These are phyloP conservation scores for Cupressus sempervirens DNA, from an alignment of 75 land plant genomes.

Conservation along the genomic window DNA sequence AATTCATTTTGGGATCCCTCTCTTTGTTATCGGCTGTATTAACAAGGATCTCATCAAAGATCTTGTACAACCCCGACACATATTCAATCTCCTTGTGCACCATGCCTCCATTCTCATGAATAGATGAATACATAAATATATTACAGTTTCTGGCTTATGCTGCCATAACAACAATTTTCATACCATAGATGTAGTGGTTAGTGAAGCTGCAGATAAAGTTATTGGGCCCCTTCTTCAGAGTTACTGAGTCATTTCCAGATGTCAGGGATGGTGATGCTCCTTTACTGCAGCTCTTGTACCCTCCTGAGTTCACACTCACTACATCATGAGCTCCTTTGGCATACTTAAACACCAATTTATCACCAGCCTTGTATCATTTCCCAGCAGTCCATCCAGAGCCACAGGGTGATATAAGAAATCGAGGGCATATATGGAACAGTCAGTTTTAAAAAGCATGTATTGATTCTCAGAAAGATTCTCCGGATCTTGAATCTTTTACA, in stretches of 20 bases:
- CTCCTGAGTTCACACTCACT: conserved; percentile 24
- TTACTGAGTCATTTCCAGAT: conserved; percentile 28
- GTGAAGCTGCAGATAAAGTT: conserved; percentile 35
- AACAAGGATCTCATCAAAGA: conserved; percentile 96
- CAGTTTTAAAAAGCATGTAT: no score
- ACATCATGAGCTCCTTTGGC: conserved; percentile 19
- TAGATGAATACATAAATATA: no score
- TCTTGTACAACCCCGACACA: conserved; percentile 98
- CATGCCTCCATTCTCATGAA: conserved; percentile 44
- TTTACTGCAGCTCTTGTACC: conserved; percentile 17
- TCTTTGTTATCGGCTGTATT: conserved; percentile 99
- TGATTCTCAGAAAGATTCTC: no score
- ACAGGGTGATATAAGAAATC: no score
- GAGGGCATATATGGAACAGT: no score
- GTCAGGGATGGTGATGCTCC: neutral
- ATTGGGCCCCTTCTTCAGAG: conserved; percentile 24
- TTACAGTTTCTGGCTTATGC: neutral
- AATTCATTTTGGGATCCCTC: conserved; percentile 84
- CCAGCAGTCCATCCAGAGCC: no score
- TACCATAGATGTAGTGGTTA: conserved; percentile 32
- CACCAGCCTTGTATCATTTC: no score
- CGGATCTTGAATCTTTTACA: no score
- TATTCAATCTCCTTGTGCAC: conserved; percentile 57
- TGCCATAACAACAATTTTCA: conserved; percentile 30
- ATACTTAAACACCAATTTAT: conserved; percentile 42